Evolutionary conservation across 495 filamentous ascomycete genomes (phyloP).

Genomic region (Neurospora discreta): DNA sequence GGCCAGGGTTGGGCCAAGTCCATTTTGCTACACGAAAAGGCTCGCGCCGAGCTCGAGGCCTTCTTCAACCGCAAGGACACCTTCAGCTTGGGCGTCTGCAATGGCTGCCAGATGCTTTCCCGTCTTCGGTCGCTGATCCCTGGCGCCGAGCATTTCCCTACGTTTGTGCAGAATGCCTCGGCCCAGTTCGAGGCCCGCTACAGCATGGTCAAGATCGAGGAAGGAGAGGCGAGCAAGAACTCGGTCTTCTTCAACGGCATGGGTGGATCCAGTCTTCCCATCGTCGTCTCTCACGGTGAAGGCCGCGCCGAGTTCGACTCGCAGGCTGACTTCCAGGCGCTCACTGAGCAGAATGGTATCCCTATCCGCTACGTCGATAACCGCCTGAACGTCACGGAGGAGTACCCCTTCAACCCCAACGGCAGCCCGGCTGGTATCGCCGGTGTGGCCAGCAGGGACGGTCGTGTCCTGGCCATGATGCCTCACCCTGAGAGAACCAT

Average conservation of each 20-base stretch:
- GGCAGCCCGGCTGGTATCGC: constrained; percentile 82
- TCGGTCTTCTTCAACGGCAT: constrained; percentile 93
- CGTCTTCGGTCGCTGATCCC: constrained; percentile 77
- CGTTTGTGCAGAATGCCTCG: constrained; percentile 72
- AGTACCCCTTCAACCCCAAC: constrained; percentile 90
- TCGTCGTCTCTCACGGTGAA: constrained; percentile 86
- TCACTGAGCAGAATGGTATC: constrained; percentile 52
- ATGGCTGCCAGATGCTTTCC: constrained; percentile 92
- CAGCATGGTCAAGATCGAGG: constrained; percentile 77
- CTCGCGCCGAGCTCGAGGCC: constrained; percentile 60
- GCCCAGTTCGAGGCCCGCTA: constrained; percentile 90
- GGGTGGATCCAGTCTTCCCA: constrained; percentile 71
- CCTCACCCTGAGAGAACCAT: constrained; percentile 94
- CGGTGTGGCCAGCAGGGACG: constrained; percentile 67
- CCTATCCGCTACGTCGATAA: constrained; percentile 80
- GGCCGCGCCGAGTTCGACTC: constrained; percentile 69
- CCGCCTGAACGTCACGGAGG: constrained; percentile 56
- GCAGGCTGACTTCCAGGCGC: constrained; percentile 37
- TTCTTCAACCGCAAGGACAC: constrained; percentile 90
- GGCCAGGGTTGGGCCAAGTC: constrained; percentile 96
- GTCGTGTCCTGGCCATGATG: constrained; percentile 88
- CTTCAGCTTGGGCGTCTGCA: constrained; percentile 91
- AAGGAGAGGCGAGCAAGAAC: constrained; percentile 37
- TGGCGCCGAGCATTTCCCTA: constrained; percentile 75
- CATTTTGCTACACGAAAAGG: constrained; percentile 70